Conservation (phyloP, 257 asterid genomes). For the Jasminum sambac region DNA sequence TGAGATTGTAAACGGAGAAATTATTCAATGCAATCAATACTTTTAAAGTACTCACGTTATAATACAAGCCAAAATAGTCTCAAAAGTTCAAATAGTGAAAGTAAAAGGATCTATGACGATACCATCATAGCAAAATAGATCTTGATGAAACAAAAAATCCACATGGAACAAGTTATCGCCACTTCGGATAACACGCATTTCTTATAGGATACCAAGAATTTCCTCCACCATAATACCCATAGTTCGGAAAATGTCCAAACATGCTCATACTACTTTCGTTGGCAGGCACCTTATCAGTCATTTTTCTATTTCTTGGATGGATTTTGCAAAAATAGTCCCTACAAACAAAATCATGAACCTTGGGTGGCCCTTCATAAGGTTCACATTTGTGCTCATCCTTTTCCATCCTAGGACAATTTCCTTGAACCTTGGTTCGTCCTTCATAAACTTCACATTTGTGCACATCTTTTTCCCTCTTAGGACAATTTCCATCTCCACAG, state of each 20-base stretch:
- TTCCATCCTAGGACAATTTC: conserved; percentile 19
- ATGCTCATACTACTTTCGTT: neutral
- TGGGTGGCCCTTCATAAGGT: conserved; percentile 16
- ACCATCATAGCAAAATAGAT: no score
- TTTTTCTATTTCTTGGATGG: conserved; percentile 21
- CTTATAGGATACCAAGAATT: conserved; percentile 10
- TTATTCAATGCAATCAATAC: no score
- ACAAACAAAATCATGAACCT: conserved; percentile 13
- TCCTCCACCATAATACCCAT: neutral
- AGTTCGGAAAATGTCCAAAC: neutral
- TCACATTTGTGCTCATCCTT: conserved; percentile 34
- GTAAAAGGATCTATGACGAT: no score
- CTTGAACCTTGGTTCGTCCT: neutral
- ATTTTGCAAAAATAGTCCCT: conserved; percentile 30
- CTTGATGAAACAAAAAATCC: no score
- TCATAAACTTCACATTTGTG: conserved; percentile 37
- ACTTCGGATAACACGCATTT: conserved; percentile 10
- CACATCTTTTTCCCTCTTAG: conserved; percentile 21
- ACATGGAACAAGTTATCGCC: neutral
- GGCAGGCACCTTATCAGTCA: conserved; percentile 19
- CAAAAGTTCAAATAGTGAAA: no score
- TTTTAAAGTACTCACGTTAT: no score
- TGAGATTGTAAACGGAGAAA: no score
- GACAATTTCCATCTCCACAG: conserved; percentile 22
- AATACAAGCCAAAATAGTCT: no score